phyloP scores from a whole-genome alignment of 805 yeast genomes.

The Hanseniaspora vineae region DNA sequence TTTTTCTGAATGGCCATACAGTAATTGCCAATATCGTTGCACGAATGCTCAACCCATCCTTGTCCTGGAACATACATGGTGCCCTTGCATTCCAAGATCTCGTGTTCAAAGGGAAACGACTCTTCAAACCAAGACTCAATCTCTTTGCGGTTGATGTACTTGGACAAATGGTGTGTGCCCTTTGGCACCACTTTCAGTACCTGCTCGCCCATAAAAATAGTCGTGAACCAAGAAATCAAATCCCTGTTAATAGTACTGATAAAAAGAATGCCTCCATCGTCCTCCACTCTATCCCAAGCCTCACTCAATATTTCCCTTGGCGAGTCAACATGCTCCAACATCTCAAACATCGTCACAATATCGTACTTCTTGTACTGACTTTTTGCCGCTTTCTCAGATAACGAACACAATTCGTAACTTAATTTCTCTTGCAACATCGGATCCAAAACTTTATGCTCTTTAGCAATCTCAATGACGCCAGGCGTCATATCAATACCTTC shows the following conservation, averaged over 20 bases:
- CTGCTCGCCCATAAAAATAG: constrained; percentile 82
- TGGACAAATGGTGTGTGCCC: constrained; percentile 82
- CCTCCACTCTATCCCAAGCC: constrained; percentile 55
- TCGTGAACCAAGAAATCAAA: constrained; percentile 76
- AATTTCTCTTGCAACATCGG: constrained; percentile 47
- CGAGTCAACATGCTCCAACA: constrained; percentile 85
- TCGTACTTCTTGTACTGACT: constrained; percentile 39
- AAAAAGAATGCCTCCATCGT: constrained; percentile 69
- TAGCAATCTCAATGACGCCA: constrained; percentile 74
- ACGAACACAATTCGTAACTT: constrained; percentile 43
- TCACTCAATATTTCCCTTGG: constrained; percentile 63
- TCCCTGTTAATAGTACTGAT: constrained; percentile 90
- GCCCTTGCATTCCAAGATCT: constrained; percentile 59
- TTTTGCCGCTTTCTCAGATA: constrained; percentile 33
- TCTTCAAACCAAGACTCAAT: constrained; percentile 50
- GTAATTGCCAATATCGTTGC: constrained; percentile 64
- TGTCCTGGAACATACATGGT: constrained; percentile 68
- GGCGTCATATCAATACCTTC: constrained; percentile 76
- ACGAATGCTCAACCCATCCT: constrained; percentile 62
- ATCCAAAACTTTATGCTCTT: constrained; percentile 51
- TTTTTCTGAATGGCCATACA: constrained; percentile 48
- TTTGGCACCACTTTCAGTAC: constrained; percentile 70
- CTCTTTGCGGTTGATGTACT: constrained; percentile 72
- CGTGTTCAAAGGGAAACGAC: constrained; percentile 27
- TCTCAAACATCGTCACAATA: constrained; percentile 81